Base-by-base conservation (phyloP, 257 asterid species). In the Solanum neorickii region DNA sequence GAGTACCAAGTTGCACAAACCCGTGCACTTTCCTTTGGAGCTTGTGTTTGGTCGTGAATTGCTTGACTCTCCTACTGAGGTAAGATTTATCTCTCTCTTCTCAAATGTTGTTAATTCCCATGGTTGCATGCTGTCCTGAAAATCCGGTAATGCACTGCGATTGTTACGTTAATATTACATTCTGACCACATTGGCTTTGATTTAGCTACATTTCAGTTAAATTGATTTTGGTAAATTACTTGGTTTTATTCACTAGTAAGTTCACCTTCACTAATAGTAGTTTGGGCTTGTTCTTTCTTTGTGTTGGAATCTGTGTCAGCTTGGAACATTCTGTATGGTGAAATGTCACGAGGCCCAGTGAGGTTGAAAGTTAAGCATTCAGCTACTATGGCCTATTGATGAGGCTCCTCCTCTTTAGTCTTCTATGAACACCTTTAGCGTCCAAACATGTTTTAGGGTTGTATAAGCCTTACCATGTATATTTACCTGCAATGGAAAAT, bases 21-120 rank as follows among this genome's bases (percentile, higher is more conserved):
- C 94, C 74, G 94, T 95, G 86, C 94, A 83, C 89, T 95, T 95
- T 74, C 98, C 98, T 9, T 87, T 94, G 93, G 97, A 94, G 92
- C 94, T 95, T 82, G 91, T 92, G 83, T 87, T 95, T 83, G 94
- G 94, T 74, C 94, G 88, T 52, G 98, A 95, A 73, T 90, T 94
- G 89, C 97, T 95, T 7, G 93, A 92, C 84, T 94, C 94, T 86
- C 89, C 94, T 82, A 87, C 96, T 52, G 93, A 92, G 98, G 98
- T 94, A 87, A 88, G 75, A 73, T 52, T 86, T 86, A 42, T 86
- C 35, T 66, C 29, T 83, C 52, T 86, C n/a, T 74, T 86, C 37
- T 33, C 13, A 82, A 49, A 56, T 49, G 29, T 49, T 82, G 46
- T 21, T 76, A 42, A 14, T 76, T 76, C 60, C 35, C 35, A n/a